Evolutionary conservation across 108 stramenopile genomes (phyloP).

Genomic region (Pseudonitzschia delicatissima): DNA sequence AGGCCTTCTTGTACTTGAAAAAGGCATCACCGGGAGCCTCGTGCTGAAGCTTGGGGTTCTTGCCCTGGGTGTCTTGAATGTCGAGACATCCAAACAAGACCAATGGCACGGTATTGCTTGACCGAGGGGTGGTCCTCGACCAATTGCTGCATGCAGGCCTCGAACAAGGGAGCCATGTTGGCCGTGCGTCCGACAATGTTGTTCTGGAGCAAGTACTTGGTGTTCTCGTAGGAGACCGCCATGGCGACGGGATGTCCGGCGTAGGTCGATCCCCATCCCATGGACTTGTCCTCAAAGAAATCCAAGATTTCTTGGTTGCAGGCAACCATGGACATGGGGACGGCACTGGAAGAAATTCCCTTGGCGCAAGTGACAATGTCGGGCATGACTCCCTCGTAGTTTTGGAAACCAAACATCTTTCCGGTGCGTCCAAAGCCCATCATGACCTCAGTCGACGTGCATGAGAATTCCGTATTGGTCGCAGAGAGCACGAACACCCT

Average conservation of each 20-base stretch:
- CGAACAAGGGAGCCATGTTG: conserved; percentile 48
- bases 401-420: conserved; percentile 90
- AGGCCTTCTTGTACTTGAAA: conserved; percentile 51
- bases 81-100: conserved; percentile 65
- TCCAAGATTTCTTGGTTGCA: conserved; percentile 51
- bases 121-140: conserved; percentile 49
- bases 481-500: conserved; percentile 77
- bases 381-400: conserved; percentile 84
- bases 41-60: conserved; percentile 50
- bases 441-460: conserved; percentile 96
- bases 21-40: conserved; percentile 48
- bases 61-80: conserved; percentile 39
- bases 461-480: conserved; percentile 89
- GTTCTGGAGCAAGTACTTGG: conserved; percentile 51
- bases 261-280: conserved; percentile 61
- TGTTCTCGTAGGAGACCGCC: conserved; percentile 55
- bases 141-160: conserved; percentile 41
- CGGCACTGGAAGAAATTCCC: conserved; percentile 54
- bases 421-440: conserved; percentile 96
- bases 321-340: conserved; percentile 56
- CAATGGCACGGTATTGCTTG: conserved; percentile 56
- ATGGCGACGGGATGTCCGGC: conserved; percentile 69
- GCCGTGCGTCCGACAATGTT: conserved; percentile 49
- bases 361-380: conserved; percentile 93
- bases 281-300: conserved; percentile 62